A percentile compares a stretch with the other conserved stretches of the same genome.
Evolutionary conservation across 192 early-diverging fungal species (phyloP).

Genomic region (Rhizophlyctis rosea): DNA sequence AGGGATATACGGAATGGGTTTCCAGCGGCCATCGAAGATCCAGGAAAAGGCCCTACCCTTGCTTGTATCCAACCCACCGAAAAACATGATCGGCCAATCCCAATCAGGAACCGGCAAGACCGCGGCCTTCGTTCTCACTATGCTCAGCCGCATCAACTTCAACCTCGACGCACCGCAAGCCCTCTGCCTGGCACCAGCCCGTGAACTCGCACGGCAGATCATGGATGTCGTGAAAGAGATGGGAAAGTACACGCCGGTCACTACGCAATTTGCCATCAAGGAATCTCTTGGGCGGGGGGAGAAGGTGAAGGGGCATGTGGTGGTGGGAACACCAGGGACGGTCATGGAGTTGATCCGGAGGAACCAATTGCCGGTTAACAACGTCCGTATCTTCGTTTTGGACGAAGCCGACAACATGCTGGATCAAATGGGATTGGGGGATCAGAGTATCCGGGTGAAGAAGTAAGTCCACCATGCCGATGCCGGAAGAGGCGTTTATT

Average conservation of each 20-base stretch:
- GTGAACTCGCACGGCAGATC: slow-evolving; percentile 94
- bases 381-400: slow-evolving; percentile 82
- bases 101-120: slow-evolving; percentile 99
- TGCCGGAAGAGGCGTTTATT: neutral
- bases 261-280: slow-evolving; percentile 74
- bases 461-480: slow-evolving; percentile 45
- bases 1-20: slow-evolving; percentile 92
- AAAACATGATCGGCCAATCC: slow-evolving; percentile 97
- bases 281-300: slow-evolving; percentile 55
- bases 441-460: slow-evolving; percentile 83
- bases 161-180: slow-evolving; percentile 69
- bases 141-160: slow-evolving; percentile 83
- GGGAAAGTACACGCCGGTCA: slow-evolving; percentile 86
- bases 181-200: slow-evolving; percentile 85
- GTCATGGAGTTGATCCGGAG: slow-evolving; percentile 72
- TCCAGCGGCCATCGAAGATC: slow-evolving; percentile 90
- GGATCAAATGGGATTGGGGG: slow-evolving; percentile 74
- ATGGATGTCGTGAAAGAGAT: slow-evolving; percentile 85
- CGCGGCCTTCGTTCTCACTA: slow-evolving; percentile 90
- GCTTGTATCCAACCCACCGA: slow-evolving; percentile 79
- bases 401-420: slow-evolving; percentile 99
- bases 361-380: slow-evolving; percentile 54
- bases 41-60: slow-evolving; percentile 91
- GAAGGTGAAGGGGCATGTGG: slow-evolving; percentile 71
- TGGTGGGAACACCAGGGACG: slow-evolving; percentile 95